A percentile compares a stretch with the other conserved stretches of the same genome.
These are phyloP conservation scores for Candida ascalaphidarum DNA, from an alignment of 805 yeast species.

Conservation along the genomic window DNA sequence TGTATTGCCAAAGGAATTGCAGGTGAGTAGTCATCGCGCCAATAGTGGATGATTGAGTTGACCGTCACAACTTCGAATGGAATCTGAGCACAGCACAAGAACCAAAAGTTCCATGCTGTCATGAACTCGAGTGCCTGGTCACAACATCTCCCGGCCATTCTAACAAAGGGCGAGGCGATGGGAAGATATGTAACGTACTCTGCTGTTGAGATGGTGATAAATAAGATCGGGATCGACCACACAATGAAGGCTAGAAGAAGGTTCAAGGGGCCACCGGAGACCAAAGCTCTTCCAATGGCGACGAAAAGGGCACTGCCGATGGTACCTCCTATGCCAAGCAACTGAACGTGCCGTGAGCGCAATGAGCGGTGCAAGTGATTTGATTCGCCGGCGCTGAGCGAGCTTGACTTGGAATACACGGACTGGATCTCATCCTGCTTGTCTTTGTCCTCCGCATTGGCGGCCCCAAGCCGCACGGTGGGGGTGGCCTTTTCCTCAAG, in stretches of 20 bases:
- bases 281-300: slow-evolving; percentile 56
- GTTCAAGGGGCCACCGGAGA: slow-evolving; percentile 63
- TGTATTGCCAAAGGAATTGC: slow-evolving; percentile 64
- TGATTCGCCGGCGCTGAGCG: no score
- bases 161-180: slow-evolving; percentile 65
- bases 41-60: slow-evolving; percentile 68
- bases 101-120: slow-evolving; percentile 77
- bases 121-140: slow-evolving; percentile 69
- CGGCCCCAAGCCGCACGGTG: no score
- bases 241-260: slow-evolving; percentile 55
- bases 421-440: no score
- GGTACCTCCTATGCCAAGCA: slow-evolving; percentile 75
- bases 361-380: slow-evolving; percentile 43
- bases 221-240: slow-evolving; percentile 65
- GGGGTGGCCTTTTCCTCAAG: no score
- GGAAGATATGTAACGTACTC: slow-evolving; percentile 77
- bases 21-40: slow-evolving; percentile 71
- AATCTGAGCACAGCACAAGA: slow-evolving; percentile 65
- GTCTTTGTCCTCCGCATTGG: no score
- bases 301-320: slow-evolving; percentile 78
- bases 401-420: no score
- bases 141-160: slow-evolving; percentile 66
- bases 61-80: slow-evolving; percentile 83
- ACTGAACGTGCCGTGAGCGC: slow-evolving; percentile 64
- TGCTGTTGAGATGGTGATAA: slow-evolving; percentile 63